Evolutionary conservation across 2,329 filamentous ascomycete species (phyloP), one percentile per base, ranked within the genome.

Genomic region (Myriosclerotinia scirpicola): DNA sequence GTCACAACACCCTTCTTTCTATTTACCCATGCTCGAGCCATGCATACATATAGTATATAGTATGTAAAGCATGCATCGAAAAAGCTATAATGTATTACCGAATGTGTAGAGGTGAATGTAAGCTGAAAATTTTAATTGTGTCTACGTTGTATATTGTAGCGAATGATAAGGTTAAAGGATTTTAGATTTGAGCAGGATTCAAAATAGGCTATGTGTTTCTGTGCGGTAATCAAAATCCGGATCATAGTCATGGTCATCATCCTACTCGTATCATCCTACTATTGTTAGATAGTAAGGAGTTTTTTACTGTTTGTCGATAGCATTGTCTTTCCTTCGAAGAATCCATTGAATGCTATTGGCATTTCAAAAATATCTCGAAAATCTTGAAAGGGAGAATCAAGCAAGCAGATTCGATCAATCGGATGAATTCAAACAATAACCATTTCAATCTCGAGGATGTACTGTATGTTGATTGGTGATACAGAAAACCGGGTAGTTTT

Each of bases 51-150:
- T n/a, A 26, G 22, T 40, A 14, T 30, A 26, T 26, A 26, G 55
- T 59, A 46, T 46, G 26, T 48, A 36, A 48, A 60, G 30, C 12
- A 48, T 60, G 56, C 56, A 60, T 46, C 4, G 42, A 36, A 34
- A 36, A 36, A 36, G 14, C 30, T 60, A 44, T 30, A 50, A 60
- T 50, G 44, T 44, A 48, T 14, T 59, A 48, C 56, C 56, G 42
- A 59, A 59, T 59, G 56, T n/a, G n/a, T n/a, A n/a, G n/a, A n/a
- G n/a, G n/a, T n/a, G 56, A 34, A 38, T 26, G 56, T 20, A 38
- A 50, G 56, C 56, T 60, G 56, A 60, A 36, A 26, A 20, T 11
- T 20, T 36, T 6, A 38, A 8, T 11, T 15, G 22, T 46, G 11
- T 34, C 8, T 20, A n/a, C 22, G 11, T 17, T 60, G 30, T 38